Evolutionary conservation across 345 rosid species (phyloP).

Genomic region (Hibiscus syriacus): DNA sequence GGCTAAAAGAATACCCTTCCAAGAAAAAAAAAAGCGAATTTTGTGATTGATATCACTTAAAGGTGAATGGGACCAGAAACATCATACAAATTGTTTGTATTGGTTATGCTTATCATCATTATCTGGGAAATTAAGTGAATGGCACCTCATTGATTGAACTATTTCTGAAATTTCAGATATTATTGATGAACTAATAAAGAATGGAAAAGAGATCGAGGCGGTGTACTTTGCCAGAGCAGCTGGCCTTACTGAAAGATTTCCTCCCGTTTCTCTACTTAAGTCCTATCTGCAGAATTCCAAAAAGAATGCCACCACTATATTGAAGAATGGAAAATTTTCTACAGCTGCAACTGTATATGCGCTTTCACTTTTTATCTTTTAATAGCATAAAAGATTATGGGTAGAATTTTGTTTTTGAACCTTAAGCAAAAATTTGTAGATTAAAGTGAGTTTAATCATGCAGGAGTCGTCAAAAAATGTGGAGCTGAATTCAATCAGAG

Average conservation of each 20-base stretch:
- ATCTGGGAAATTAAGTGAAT: neutral
- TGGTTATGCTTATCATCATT: neutral
- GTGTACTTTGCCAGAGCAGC: constrained; percentile 48
- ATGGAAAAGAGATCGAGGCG: constrained; percentile 53
- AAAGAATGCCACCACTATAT: constrained; percentile 27
- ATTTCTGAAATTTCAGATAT: constrained; percentile 26
- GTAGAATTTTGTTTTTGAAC: neutral
- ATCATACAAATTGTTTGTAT: neutral
- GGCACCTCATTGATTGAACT: constrained; percentile 1
- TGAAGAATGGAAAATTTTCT: constrained; percentile 32
- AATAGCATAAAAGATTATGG: too few relatives aligned
- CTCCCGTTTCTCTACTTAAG: constrained; percentile 40
- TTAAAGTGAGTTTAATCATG: constrained; percentile 9
- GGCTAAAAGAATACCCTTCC: neutral
- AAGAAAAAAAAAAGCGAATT: neutral
- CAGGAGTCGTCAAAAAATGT: constrained; percentile 45
- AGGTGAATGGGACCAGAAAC: neutral
- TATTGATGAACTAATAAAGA: constrained; percentile 40
- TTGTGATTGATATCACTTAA: neutral
- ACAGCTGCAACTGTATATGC: constrained; percentile 25
- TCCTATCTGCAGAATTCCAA: constrained; percentile 35
- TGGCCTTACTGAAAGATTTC: constrained; percentile 40
- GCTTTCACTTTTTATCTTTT: neutral
- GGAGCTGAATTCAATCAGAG: constrained; percentile 44
- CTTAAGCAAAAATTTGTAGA: neutral